Percentiles rank a stretch among this genome's conserved stretches.
phyloP scores from a whole-genome alignment of 108 stramenopile species.

The Cyclotella cryptica region DNA sequence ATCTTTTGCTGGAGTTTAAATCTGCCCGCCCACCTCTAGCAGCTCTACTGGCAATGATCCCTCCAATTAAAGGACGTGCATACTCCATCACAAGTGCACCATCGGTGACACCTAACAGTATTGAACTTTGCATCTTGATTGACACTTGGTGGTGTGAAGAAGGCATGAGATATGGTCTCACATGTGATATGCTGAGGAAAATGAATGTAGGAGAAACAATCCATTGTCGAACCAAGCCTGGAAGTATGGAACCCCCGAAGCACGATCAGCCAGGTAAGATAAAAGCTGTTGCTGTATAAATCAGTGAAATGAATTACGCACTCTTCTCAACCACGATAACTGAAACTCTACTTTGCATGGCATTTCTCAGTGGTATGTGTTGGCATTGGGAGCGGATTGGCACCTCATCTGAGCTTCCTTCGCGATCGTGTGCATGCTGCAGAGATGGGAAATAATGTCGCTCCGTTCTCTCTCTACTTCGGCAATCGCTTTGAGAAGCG shows the following conservation, averaged over 20 bases:
- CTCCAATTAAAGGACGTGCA: constrained; percentile 84
- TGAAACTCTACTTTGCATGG: background rate
- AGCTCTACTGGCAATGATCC: constrained; percentile 69
- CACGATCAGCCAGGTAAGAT: constrained; percentile 55
- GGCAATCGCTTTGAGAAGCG: constrained; percentile 79
- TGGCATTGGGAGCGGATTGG: constrained; percentile 91
- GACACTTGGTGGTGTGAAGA: constrained; percentile 69
- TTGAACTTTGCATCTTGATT: constrained; percentile 66
- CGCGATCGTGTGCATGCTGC: constrained; percentile 75
- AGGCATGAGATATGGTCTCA: constrained; percentile 59
- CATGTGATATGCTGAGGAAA: constrained; percentile 68
- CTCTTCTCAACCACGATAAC: background rate
- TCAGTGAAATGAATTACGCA: background rate
- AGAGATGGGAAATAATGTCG: constrained; percentile 56
- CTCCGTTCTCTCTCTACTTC: constrained; percentile 85
- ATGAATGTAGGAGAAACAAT: constrained; percentile 49
- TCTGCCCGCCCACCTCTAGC: constrained; percentile 66
- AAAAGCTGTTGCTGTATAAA: background rate
- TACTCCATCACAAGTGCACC: constrained; percentile 89
- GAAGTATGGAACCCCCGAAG: constrained; percentile 66
- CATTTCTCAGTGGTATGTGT: constrained; percentile 69
- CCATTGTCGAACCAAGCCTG: constrained; percentile 66
- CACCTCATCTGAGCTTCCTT: constrained; percentile 90
- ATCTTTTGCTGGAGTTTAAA: constrained; percentile 53
- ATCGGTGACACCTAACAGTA: constrained; percentile 42